Conservation (phyloP, 108 stramenopile genomes). For the Chaetoceros muelleri region DNA sequence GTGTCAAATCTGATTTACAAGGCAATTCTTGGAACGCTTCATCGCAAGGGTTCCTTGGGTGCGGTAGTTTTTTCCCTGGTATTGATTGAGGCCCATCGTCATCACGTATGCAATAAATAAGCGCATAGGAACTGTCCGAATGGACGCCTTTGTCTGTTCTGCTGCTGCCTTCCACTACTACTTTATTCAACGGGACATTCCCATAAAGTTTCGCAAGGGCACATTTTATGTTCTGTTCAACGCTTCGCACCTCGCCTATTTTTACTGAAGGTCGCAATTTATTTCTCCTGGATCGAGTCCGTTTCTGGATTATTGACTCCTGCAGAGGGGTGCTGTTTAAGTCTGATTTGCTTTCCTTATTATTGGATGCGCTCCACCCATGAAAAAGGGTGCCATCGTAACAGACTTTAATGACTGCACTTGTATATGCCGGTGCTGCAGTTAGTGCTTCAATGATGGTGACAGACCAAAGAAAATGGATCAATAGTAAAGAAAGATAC, state of each 20-base stretch:
- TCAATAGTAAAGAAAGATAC: too few relatives aligned
- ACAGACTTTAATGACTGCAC: slow-evolving; percentile 46
- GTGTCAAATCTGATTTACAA: slow-evolving; percentile 38
- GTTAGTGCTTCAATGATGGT: too few relatives aligned
- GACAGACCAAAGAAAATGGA: too few relatives aligned
- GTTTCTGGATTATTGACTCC: too few relatives aligned
- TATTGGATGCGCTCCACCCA: slow-evolving; percentile 64
- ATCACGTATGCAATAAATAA: slow-evolving; percentile 43
- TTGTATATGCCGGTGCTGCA: too few relatives aligned
- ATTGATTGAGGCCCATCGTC: slow-evolving; percentile 5
- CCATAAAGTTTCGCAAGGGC: slow-evolving; percentile 71
- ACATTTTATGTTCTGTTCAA: slow-evolving; percentile 24
- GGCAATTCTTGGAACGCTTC: slow-evolving; percentile 47
- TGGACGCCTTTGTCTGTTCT: slow-evolving; percentile 81
- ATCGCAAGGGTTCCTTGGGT: slow-evolving; percentile 46
- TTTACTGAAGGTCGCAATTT: slow-evolving; percentile 21
- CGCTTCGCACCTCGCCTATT: slow-evolving; percentile 17
- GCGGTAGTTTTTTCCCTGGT: slow-evolving; percentile 33
- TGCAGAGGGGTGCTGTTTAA: background rate
- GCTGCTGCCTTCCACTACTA: slow-evolving; percentile 68
- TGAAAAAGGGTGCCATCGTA: slow-evolving; percentile 63
- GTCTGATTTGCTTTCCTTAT: slow-evolving; percentile 1
- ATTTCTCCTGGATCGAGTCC: slow-evolving; percentile 7
- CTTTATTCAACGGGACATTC: slow-evolving; percentile 40
- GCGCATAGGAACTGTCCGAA: slow-evolving; percentile 51